Evolutionary conservation across 225 moss, liverwort and hornwort species (phyloP).

Genomic region (Sphagnum tenellum): DNA sequence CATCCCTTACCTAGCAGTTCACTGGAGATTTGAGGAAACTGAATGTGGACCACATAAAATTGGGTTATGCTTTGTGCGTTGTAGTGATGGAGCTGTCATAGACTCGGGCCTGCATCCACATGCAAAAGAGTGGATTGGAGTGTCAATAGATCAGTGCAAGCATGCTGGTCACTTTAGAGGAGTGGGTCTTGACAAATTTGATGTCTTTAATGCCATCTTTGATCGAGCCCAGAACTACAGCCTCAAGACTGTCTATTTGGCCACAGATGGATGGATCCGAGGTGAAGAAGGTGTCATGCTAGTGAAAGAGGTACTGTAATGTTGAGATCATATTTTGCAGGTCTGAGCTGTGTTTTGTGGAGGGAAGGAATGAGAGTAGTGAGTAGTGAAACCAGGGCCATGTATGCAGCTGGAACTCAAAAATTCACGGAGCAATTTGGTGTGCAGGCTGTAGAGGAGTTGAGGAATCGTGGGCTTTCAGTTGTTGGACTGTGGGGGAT

Average conservation of each 20-base stretch:
- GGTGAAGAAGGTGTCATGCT: constrained; percentile 26
- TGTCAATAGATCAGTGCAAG: constrained; percentile 9
- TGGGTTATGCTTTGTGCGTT: constrained; percentile 80
- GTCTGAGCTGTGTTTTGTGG: too few species aligned
- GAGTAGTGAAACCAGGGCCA: too few species aligned
- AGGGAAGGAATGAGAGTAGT: too few species aligned
- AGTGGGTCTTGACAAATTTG: constrained; percentile 30
- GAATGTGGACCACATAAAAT: constrained; percentile 42
- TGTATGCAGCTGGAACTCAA: too few species aligned
- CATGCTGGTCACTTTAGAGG: constrained; percentile 12
- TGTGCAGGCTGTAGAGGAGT: constrained; percentile 32
- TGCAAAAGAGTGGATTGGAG: constrained; percentile 21
- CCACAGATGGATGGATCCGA: constrained; percentile 84
- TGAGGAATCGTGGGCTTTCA: constrained; percentile 36
- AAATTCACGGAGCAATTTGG: too few species aligned
- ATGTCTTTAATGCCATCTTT: constrained; percentile 51
- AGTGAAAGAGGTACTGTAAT: constrained; percentile 32
- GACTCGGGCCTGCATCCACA: constrained; percentile 46
- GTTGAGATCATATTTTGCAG: neutral
- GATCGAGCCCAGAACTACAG: constrained; percentile 34
- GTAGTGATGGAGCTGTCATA: constrained; percentile 61
- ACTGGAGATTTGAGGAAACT: constrained; percentile 92
- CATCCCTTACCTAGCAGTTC: constrained; percentile 54
- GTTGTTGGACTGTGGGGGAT: constrained; percentile 69
- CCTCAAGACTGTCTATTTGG: constrained; percentile 43